phyloP scores from a whole-genome alignment of 2,329 filamentous ascomycete species.

The Chaetomiaceae sp. region DNA sequence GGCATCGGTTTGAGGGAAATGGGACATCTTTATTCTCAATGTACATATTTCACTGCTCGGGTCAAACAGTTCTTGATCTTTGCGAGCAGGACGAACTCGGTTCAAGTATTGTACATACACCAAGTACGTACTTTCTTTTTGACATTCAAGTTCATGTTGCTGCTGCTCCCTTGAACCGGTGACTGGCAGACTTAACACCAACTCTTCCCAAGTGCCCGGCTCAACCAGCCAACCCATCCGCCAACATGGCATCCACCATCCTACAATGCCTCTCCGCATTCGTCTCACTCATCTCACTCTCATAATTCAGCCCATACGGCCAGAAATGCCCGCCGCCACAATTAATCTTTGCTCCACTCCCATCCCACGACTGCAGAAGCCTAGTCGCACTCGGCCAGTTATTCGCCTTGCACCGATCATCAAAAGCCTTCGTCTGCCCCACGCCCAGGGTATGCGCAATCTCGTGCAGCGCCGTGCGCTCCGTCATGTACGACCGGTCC shows the following conservation, averaged over 20 bases:
- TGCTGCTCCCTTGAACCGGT: no score
- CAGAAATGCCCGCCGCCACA: conserved; percentile 39
- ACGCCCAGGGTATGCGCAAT: conserved; percentile 45
- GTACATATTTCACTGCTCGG: no score
- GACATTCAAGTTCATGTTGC: no score
- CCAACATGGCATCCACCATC: conserved; percentile 43
- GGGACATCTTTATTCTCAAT: no score
- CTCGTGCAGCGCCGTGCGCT: conserved; percentile 47
- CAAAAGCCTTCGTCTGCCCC: conserved; percentile 41
- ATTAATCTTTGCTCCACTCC: conserved; percentile 34
- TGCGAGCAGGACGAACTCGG: no score
- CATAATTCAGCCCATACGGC: conserved; percentile 42
- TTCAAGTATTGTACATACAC: no score
- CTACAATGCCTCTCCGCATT: conserved; percentile 41
- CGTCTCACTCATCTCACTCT: conserved; percentile 42
- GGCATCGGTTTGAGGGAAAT: no score
- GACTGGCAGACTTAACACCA: no score
- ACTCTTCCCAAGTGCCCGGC: no score
- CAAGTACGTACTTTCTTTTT: no score
- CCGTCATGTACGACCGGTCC: conserved; percentile 44
- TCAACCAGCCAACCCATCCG: conserved; percentile 35
- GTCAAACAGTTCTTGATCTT: no score
- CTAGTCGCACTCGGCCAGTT: conserved; percentile 40
- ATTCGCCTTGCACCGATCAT: conserved; percentile 35
- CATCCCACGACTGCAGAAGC: conserved; percentile 41